Evolutionary conservation across 371 early-diverging fungal genomes (phyloP), one percentile per base, ranked within the genome.

Genomic region (Nematocida minor): DNA sequence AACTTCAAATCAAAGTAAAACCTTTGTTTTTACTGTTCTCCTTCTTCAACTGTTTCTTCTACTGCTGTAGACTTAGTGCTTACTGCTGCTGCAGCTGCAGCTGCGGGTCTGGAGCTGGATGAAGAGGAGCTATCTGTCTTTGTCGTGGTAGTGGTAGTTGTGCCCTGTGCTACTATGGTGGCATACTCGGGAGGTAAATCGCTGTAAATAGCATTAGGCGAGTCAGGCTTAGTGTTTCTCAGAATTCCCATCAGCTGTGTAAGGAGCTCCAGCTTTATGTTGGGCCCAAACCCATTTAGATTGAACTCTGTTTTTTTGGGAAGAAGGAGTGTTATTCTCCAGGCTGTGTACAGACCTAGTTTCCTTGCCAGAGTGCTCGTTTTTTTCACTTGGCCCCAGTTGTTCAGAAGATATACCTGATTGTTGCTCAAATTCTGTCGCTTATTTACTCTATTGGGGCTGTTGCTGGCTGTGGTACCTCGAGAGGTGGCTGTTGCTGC

Each of bases 371-470:
- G 11, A 29, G 18, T n/a, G 27, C n/a, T 18, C 0, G 49, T 62
- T 11, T 70, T 55, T 22, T 70, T 57, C 6, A 60, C 14, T 4
- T 38, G 36, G n/a, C 11, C 20, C 60, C 60, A 70, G 4, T 46
- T 60, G 11, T 29, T 40, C 25, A 70, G 20, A 46, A 70, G 62
- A n/a, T 31, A 46, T 29, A 42, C n/a, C 49, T 70, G 70, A 11
- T 27, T 36, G 14, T 57, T 32, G 47, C 18, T 70, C 20, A 70
- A 25, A 4, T 7, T 27, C 22, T 7, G 25, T 51, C 9, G 20
- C 51, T 51, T 4, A 11, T 29, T 4, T 6, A 11, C 34, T n/a
- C 22, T 27, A 51, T 4, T 22, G 22, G 51, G 22, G 9, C 2
- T 51, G 22, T 51, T 11, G 2, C n/a, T 51, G 22, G 9, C 27